Base-by-base conservation (phyloP, 345 rosid genomes). In the Tarenaya hassleriana region DNA sequence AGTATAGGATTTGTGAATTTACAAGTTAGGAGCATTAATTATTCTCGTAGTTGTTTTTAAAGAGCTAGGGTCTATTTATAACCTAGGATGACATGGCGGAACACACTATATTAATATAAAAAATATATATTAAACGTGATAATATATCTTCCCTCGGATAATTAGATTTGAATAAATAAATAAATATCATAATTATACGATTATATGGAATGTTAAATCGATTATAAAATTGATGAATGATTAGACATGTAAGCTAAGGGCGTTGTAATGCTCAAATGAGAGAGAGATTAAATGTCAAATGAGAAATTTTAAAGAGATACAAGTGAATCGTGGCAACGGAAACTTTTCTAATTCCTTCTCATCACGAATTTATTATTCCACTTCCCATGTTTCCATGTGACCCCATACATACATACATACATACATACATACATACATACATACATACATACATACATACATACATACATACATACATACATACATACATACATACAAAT, bases 301-400 rank as follows among this genome's bases (percentile, higher is more conserved):
- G 47, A 29, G n/a, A 24, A 44, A 44, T 42, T n/a, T 45, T 20
- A 4, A 50, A 20, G 44, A 17, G 34, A 42, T 2, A 10, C 31
- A 24, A 24, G 5, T 24, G 29, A 24, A 5, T 24, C 29, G 29
- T 24, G 29, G 29, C 29, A 24, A 24, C n/a, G 29, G 29, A 24
- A 24, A 24, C 29, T 24, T 34, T 39, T 55, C 50, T 57, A 14
- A 42, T 21, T 10, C 47, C 18, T 47, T 38, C 42, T 48, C 32
- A 21, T 8, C n/a, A 10, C 11, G 33, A 56, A 33, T 68, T 56
- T 65, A 41, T 53, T 58, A 67, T 56, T 56, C 55, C 55, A 50
- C 61, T 58, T 64, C 20, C 59, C 69, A 62, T 67, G 76, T 39
- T 67, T 74, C 75, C 85, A 76, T 69, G 82, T 76, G 79, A 67